Evolutionary conservation across 2,329 filamentous ascomycete genomes (phyloP).

Genomic region (Grosmannia penicillata): DNA sequence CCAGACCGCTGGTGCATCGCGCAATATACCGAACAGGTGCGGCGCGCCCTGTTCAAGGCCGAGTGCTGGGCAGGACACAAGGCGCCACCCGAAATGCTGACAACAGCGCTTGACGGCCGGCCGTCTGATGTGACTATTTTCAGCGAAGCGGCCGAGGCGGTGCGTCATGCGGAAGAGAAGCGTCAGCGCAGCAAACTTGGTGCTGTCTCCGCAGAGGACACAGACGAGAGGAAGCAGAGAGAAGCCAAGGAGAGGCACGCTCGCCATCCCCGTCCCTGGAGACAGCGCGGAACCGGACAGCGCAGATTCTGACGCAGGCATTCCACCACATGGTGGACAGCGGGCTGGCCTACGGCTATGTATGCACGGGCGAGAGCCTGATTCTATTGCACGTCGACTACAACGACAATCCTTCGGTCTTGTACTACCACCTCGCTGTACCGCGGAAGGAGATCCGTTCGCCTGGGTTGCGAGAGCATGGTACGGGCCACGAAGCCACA

Average conservation of each 20-base stretch:
- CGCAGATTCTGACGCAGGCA: background rate
- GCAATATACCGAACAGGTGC: background rate
- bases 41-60: background rate
- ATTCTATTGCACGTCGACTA: background rate
- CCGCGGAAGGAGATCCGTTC: background rate
- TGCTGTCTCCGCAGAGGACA: background rate
- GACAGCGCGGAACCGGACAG: background rate
- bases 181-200: background rate
- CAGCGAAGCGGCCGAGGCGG: background rate
- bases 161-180: background rate
- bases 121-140: background rate
- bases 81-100: background rate
- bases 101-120: background rate
- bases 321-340: background rate
- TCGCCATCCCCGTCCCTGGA: background rate
- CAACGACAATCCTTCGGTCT: background rate
- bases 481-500: background rate
- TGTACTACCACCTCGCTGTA: background rate
- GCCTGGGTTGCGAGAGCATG: background rate
- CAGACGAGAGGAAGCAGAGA: background rate
- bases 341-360: background rate
- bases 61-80: slow-evolving; percentile 2
- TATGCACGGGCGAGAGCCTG: background rate
- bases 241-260: background rate
- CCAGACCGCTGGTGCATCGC: slow-evolving; percentile 1